These are phyloP conservation scores for Claviceps purpurea DNA, from an alignment of 2,329 filamentous ascomycete species.

Conservation along the genomic window DNA sequence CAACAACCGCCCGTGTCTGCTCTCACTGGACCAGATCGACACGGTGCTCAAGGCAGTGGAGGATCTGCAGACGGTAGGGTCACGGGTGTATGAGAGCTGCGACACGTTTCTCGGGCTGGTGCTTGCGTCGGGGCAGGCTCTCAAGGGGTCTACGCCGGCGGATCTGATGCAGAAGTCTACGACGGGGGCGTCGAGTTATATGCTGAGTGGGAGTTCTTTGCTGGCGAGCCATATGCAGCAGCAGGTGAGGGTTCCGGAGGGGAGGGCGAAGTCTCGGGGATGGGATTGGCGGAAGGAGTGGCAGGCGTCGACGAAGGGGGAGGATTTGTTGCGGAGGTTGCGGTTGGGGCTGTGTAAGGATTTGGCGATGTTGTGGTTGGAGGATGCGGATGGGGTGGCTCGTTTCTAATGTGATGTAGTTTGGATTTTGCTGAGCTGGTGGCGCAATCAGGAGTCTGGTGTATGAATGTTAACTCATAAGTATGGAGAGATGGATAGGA, in stretches of 20 bases:
- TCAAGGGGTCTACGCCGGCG: constrained; percentile 48
- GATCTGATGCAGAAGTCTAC: constrained; percentile 51
- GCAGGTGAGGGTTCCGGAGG: constrained; percentile 40
- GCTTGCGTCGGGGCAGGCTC: constrained; percentile 53
- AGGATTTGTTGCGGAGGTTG: constrained; percentile 59
- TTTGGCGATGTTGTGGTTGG: constrained; percentile 54
- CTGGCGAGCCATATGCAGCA: constrained; percentile 45
- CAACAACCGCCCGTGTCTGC: constrained; percentile 37
- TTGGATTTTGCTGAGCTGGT: not conserved
- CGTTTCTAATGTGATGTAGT: constrained; percentile 17
- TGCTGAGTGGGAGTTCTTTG: constrained; percentile 62
- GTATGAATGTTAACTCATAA: not conserved
- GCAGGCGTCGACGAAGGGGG: constrained; percentile 49
- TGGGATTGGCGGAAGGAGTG: constrained; percentile 75
- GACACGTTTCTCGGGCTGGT: constrained; percentile 69
- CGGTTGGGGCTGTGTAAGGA: constrained; percentile 64
- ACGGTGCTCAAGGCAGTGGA: constrained; percentile 64
- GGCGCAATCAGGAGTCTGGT: not conserved
- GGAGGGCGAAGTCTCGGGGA: constrained; percentile 40
- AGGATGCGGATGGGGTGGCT: constrained; percentile 46
- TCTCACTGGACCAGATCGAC: constrained; percentile 61
- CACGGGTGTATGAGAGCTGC: constrained; percentile 58
- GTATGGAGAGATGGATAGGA: too few species aligned
- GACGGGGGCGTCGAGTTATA: constrained; percentile 37
- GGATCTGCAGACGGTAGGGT: constrained; percentile 62